Percentiles rank a stretch among this genome's conserved stretches.
These are phyloP conservation scores for Debaryomyces psychrophilus DNA, from an alignment of 1,139 yeast genomes.

Conservation along the genomic window DNA sequence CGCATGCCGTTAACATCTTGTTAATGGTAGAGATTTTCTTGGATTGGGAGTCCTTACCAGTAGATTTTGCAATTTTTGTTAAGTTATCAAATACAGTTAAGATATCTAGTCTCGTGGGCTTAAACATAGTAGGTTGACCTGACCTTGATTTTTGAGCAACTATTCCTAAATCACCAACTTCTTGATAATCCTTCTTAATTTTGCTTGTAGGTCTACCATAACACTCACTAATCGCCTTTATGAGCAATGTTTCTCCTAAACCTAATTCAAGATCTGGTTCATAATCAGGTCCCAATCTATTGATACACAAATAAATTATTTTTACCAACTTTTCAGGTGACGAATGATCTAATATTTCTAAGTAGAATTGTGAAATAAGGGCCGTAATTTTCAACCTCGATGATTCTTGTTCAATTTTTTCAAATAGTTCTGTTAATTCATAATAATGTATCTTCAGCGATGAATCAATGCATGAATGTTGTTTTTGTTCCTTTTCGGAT, in stretches of 20 bases:
- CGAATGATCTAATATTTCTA: slow-evolving; percentile 58
- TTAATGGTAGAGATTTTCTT: slow-evolving; percentile 78
- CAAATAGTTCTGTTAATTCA: slow-evolving; percentile 68
- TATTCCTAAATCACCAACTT: slow-evolving; percentile 86
- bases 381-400: slow-evolving; percentile 81
- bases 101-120: slow-evolving; percentile 79
- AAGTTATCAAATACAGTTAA: slow-evolving; percentile 73
- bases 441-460: slow-evolving; percentile 56
- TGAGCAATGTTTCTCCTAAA: slow-evolving; percentile 82
- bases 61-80: slow-evolving; percentile 72
- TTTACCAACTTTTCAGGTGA: slow-evolving; percentile 62
- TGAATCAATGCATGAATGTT: slow-evolving; percentile 19
- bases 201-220: slow-evolving; percentile 79
- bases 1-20: slow-evolving; percentile 82
- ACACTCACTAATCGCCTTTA: slow-evolving; percentile 87
- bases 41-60: slow-evolving; percentile 85
- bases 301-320: slow-evolving; percentile 82
- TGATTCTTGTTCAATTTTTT: slow-evolving; percentile 74
- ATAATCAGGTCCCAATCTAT: slow-evolving; percentile 92
- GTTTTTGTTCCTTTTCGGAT: slow-evolving; percentile 24
- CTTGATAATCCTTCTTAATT: slow-evolving; percentile 72
- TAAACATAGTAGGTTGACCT: slow-evolving; percentile 91
- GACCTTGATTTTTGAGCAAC: slow-evolving; percentile 85
- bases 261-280: slow-evolving; percentile 89
- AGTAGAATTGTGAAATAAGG: slow-evolving; percentile 70